Base-by-base conservation (phyloP, 495 filamentous ascomycete species). In the Margaritispora aquatica region DNA sequence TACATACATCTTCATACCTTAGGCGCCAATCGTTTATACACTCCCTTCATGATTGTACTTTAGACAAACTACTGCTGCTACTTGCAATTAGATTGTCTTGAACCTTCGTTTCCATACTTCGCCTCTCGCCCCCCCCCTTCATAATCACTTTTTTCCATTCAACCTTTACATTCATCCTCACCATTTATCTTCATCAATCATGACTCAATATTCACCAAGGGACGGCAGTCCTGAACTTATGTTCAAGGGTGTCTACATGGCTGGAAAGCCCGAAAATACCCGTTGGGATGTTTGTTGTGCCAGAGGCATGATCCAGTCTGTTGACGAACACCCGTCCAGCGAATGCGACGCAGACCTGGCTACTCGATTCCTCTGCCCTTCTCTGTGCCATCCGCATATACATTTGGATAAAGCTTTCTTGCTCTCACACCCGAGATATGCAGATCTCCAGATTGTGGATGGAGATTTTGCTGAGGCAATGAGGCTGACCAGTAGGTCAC, bases 341-440 rank as follows among this genome's bases (percentile, higher is more conserved):
- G 22, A 47, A 21, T 36, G 46, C 31, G 20, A 51, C 5, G 1
- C 38, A 23, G 52, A 59, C 5, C 19, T 21, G 13, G 31, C 9
- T 22, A 48, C 10, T 24, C 55, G 48, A 38, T 64, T 86, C 9
- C 61, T 86, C 1, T 66, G 77, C 9, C 86, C 88, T 24, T 72
- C 80, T 15, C 76, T 90, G 23, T 88, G 85, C 48, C 88, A 92
- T 66, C 84, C 88, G 11, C 87, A 91, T 63, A 82, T 90, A 51
- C 88, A 91, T 65, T 75, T 90, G 44, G 88, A 90, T 68, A 90
- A 92, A 70, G 80, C 83, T 41, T 91, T 84, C 66, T 73, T 91
- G 19, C 78, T 90, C 23, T 59, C 48, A 54, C 70, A 81, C 53
- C 72, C 77, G 1, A 75, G 79, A 63, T 88, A 83, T 69, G 74